phyloP scores from a whole-genome alignment of 2,329 filamentous ascomycete species.

The Ophiostoma sp. region DNA sequence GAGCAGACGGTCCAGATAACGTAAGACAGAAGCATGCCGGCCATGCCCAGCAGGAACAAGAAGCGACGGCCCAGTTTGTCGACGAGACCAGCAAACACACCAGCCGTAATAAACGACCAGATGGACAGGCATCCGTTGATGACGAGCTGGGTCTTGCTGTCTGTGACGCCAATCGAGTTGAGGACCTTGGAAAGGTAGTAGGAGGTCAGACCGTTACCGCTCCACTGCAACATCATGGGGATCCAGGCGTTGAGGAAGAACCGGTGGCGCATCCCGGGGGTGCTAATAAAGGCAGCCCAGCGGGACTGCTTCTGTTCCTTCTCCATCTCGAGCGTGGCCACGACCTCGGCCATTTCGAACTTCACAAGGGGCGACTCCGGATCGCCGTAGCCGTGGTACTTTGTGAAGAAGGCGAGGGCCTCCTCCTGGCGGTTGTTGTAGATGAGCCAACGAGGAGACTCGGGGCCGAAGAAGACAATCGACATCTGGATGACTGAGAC shows the following conservation, averaged over 20 bases:
- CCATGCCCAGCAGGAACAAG: slow-evolving; percentile 32
- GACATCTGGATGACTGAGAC: slow-evolving; percentile 25
- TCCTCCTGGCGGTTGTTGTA: slow-evolving; percentile 37
- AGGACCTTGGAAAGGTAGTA: slow-evolving; percentile 40
- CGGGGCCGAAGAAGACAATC: slow-evolving; percentile 27
- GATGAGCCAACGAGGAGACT: slow-evolving; percentile 27
- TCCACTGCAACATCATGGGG: slow-evolving; percentile 29
- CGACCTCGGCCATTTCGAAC: slow-evolving; percentile 30
- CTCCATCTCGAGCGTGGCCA: slow-evolving; percentile 41
- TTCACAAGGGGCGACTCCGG: slow-evolving; percentile 21
- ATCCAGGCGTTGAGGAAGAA: slow-evolving; percentile 28
- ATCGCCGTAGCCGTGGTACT: slow-evolving; percentile 29
- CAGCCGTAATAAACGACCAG: slow-evolving; percentile 30
- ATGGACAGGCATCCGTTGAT: slow-evolving; percentile 29
- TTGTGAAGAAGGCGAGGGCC: slow-evolving; percentile 39
- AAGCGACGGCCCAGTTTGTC: slow-evolving; percentile 31
- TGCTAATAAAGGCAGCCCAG: slow-evolving; percentile 26
- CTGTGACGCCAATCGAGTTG: slow-evolving; percentile 37
- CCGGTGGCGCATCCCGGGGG: slow-evolving; percentile 29
- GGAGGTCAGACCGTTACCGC: slow-evolving; percentile 35
- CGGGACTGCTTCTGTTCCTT: slow-evolving; percentile 28
- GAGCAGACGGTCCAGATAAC: slow-evolving; percentile 28
- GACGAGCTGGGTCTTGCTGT: slow-evolving; percentile 31
- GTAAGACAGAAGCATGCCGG: slow-evolving; percentile 29
- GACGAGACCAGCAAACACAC: slow-evolving; percentile 21